Base-by-base conservation (phyloP, 768 basidiomycete species). In the Naganishia antarctica region DNA sequence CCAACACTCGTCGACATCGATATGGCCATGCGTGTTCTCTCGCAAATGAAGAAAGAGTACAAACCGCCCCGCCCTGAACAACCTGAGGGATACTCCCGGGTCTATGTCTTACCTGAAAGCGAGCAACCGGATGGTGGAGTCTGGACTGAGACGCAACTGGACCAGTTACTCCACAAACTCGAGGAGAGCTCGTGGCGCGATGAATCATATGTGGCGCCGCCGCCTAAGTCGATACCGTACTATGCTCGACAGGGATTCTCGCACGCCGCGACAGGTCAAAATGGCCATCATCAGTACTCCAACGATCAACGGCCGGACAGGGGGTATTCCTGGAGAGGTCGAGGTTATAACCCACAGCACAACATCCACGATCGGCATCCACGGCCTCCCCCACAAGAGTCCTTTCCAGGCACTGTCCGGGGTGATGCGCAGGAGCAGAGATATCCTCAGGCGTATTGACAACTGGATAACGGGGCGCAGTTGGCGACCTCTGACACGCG, bases 1-100 rank as follows among this genome's bases (percentile, higher is more conserved):
- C 76, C 76, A 0, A 77, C 72, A 6, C 66, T 77, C 21, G 67
- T 67, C 37, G 73, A 71, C 43, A 49, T 66, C 23, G 70, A 70
- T 23, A 70, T 68, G 16, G 76, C 71, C 1, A 46, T 74, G 26
- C 34, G 69, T 13, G 73, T 76, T 8, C 51, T 77, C 12, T 53
- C 62, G 0, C 68, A 72, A 46, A 77, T 77, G 76, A 28, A 46
- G n/a, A 31, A 50, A 11, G 48, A 60, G 18, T 74, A 67, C 43
- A 32, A 43, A 26, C 72, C 74, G 15, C 76, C 76, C 0, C 60
- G 25, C 9, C 64, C 66, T 0, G 53, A 60, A 25, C 44, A 63
- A 18, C 51, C 66, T 25, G 76, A 77, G 62, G 76, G 76, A 2
- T 74, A 76, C 37, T 67, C 73, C 37, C 40, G 70, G 28, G 61